These are phyloP conservation scores for Dendrocalamus latiflorus DNA, from an alignment of 202 grass and related monocot species.

Conservation along the genomic window DNA sequence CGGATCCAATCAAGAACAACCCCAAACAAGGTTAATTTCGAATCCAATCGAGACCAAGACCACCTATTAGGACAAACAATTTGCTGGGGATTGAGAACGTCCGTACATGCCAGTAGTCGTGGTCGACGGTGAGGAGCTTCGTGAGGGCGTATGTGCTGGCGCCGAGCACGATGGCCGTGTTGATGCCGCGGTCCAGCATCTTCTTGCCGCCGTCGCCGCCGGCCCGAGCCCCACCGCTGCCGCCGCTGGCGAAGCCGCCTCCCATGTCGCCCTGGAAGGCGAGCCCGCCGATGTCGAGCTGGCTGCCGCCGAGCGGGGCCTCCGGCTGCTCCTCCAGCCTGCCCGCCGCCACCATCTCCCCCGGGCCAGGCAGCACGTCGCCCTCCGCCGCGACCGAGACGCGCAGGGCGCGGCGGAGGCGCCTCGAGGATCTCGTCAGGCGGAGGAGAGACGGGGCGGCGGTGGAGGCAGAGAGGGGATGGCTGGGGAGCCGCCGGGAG, in stretches of 20 bases:
- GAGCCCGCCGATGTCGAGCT: constrained; percentile 42
- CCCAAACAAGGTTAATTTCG: not conserved
- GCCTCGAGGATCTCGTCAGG: not conserved
- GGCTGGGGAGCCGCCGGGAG: not conserved
- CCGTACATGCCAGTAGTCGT: constrained; percentile 97
- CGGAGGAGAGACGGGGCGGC: constrained; percentile 11
- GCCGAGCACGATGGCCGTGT: constrained; percentile 81
- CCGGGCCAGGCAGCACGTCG: constrained; percentile 53
- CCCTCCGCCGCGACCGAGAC: constrained; percentile 26
- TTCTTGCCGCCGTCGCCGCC: constrained; percentile 37
- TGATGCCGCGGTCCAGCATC: constrained; percentile 63
- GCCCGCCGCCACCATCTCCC: constrained; percentile 30
- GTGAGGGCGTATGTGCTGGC: constrained; percentile 87
- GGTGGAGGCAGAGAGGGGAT: not conserved
- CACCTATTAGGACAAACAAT: not conserved
- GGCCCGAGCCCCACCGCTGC: constrained; percentile 13
- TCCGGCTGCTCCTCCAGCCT: constrained; percentile 42
- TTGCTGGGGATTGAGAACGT: not conserved
- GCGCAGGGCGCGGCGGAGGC: constrained; percentile 23
- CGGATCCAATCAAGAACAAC: not conserved
- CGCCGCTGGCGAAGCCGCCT: constrained; percentile 27
- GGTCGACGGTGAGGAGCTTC: constrained; percentile 91
- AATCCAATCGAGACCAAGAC: not conserved
- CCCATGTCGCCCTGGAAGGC: too few relatives aligned
- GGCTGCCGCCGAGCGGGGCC: constrained; percentile 6